These are phyloP conservation scores for Symbiodinium pilosum DNA, from an alignment of 73 alveolate species.

Conservation along the genomic window DNA sequence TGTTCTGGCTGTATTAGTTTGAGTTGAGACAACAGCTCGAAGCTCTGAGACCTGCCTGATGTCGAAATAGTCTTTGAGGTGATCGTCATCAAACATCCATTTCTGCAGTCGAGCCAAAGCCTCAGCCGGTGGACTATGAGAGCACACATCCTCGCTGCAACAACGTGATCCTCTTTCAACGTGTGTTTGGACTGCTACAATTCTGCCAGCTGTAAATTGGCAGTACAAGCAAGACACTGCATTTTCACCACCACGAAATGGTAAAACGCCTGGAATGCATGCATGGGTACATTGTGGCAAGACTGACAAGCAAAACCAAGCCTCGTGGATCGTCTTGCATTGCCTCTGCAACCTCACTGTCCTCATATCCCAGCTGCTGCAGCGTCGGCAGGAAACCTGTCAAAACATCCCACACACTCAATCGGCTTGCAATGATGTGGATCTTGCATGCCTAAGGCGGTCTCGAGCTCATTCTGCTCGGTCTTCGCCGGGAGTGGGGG, in stretches of 20 bases:
- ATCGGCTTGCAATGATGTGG: too few relatives aligned
- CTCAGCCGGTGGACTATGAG: background rate
- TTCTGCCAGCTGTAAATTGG: background rate
- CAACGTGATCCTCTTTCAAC: background rate
- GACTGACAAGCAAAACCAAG: background rate
- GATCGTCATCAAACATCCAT: constrained; percentile 92
- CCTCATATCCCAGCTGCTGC: constrained; percentile 56
- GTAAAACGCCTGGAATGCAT: constrained; percentile 44
- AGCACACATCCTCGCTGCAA: background rate
- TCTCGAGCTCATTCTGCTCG: constrained; percentile 1
- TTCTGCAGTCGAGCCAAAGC: constrained; percentile 79
- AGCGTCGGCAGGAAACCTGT: constrained; percentile 68
- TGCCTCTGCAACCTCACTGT: constrained; percentile 62
- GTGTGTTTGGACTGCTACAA: too few relatives aligned
- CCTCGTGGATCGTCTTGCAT: constrained; percentile 78
- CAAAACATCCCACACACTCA: too few relatives aligned
- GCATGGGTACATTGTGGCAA: background rate
- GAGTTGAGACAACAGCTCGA: too few relatives aligned
- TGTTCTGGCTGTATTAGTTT: too few relatives aligned
- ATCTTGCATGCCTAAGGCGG: background rate
- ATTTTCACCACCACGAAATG: constrained; percentile 86
- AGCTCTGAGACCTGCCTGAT: constrained; percentile 49
- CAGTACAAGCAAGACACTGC: constrained; percentile 21
- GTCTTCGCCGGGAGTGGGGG: constrained; percentile 66
- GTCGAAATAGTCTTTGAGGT: constrained; percentile 69